These are phyloP conservation scores for Chlorociboria aeruginascens DNA, from an alignment of 495 filamentous ascomycete species.

Conservation along the genomic window DNA sequence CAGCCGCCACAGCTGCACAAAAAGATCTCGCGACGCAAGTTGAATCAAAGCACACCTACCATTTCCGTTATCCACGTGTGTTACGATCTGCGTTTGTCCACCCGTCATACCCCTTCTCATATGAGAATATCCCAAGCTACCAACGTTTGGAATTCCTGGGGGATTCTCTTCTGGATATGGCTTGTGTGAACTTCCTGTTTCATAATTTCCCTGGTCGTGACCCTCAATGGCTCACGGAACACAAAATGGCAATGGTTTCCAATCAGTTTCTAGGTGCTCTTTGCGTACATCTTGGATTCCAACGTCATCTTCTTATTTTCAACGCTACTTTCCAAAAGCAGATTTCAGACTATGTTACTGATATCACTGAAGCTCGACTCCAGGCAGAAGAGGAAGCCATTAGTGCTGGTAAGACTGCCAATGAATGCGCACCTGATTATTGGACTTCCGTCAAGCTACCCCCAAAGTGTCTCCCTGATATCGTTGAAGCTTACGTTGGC, in stretches of 20 bases:
- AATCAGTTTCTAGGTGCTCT: constrained; percentile 88
- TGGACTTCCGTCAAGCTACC: constrained; percentile 61
- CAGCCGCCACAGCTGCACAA: constrained; percentile 45
- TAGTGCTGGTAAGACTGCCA: constrained; percentile 29
- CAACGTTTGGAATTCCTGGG: constrained; percentile 91
- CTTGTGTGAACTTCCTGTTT: constrained; percentile 71
- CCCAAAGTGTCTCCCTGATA: constrained; percentile 81
- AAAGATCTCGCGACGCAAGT: constrained; percentile 55
- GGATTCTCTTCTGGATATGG: constrained; percentile 83
- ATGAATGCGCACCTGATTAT: constrained; percentile 56
- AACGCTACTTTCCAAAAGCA: constrained; percentile 44
- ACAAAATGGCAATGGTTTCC: constrained; percentile 99
- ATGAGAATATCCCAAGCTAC: constrained; percentile 74
- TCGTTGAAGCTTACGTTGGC: constrained; percentile 82
- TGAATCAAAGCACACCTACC: constrained; percentile 55
- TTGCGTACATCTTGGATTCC: constrained; percentile 62
- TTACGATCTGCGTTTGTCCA: constrained; percentile 82
- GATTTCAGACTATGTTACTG: constrained; percentile 57
- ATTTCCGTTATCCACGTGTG: constrained; percentile 68
- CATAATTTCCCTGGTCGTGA: constrained; percentile 63
- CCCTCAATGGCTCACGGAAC: constrained; percentile 96
- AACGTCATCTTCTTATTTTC: constrained; percentile 58
- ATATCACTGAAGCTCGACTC: constrained; percentile 45
- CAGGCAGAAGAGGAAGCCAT: constrained; percentile 29
- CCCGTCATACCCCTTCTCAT: constrained; percentile 62